Percentiles rank a stretch among this genome's conserved stretches.
Conservation (phyloP, 768 basidiomycete genomes). For the Mycena crocata region DNA sequence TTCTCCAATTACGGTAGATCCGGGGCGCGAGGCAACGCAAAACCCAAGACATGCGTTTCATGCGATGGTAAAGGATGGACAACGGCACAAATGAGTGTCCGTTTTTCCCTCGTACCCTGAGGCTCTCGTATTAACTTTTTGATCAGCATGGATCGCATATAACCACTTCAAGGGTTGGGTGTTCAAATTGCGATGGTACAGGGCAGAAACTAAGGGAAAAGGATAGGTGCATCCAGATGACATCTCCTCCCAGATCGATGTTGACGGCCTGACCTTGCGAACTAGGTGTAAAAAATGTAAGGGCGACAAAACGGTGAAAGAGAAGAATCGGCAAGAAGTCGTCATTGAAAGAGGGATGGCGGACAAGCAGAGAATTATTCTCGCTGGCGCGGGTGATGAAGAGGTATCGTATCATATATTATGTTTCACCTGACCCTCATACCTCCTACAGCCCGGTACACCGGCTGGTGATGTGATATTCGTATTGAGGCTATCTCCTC, state of each 20-base stretch:
- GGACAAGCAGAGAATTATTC: conserved; percentile 85
- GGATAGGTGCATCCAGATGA: conserved; percentile 67
- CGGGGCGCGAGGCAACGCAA: conserved; percentile 86
- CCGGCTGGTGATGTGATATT: conserved; percentile 95
- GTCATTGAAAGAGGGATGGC: conserved; percentile 89
- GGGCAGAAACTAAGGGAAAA: conserved; percentile 85
- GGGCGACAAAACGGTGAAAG: conserved; percentile 83
- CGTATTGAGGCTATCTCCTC: conserved; percentile 72
- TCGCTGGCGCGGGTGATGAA: conserved; percentile 94
- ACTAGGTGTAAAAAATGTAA: conserved; percentile 95
- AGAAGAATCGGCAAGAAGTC: conserved; percentile 91
- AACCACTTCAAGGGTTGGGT: conserved; percentile 61
- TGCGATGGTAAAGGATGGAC: conserved; percentile 91
- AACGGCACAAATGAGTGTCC: conserved; percentile 66
- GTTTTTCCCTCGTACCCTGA: conserved; percentile 4
- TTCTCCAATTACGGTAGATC: conserved; percentile 57
- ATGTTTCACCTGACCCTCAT: conserved; percentile 4
- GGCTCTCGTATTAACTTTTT: neutral
- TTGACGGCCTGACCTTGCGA: conserved; percentile 2
- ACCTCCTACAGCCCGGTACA: conserved; percentile 75
- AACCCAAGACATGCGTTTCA: conserved; percentile 81
- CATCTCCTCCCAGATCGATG: neutral
- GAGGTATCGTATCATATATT: conserved; percentile 59
- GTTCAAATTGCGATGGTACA: conserved; percentile 75
- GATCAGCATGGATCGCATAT: conserved; percentile 56